These are phyloP conservation scores for Berberis thunbergii DNA, from an alignment of 164 flowering plant genomes.

Conservation along the genomic window DNA sequence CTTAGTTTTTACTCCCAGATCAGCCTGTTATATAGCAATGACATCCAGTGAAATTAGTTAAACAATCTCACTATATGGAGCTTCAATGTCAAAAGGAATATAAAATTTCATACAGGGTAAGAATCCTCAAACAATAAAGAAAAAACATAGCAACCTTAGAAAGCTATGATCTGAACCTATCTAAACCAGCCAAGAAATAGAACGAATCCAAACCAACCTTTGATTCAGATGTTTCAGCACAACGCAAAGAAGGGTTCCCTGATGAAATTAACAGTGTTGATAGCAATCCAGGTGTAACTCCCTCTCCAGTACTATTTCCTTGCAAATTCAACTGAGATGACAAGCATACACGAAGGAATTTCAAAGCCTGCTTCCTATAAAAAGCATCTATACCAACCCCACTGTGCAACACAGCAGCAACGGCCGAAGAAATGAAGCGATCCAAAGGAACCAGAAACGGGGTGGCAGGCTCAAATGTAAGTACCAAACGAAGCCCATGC, in stretches of 20 bases:
- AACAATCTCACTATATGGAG: too few species aligned
- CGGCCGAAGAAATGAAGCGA: constrained; percentile 90
- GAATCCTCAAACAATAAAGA: too few species aligned
- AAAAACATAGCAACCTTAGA: too few species aligned
- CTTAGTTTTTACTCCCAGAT: constrained; percentile 96
- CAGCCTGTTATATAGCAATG: constrained; percentile 49
- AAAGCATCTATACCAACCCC: constrained; percentile 55
- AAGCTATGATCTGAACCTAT: too few species aligned
- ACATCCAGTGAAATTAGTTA: background rate
- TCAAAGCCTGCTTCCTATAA: constrained; percentile 85
- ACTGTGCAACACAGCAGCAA: constrained; percentile 67
- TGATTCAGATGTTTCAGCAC: constrained; percentile 59
- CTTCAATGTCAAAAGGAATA: too few species aligned
- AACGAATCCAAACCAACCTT: constrained; percentile 42
- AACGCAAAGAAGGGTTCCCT: constrained; percentile 57
- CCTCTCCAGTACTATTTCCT: constrained; percentile 60
- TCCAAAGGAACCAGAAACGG: constrained; percentile 97
- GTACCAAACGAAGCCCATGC: constrained; percentile 97
- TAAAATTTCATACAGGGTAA: too few species aligned
- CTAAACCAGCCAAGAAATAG: background rate
- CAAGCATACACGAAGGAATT: constrained; percentile 84
- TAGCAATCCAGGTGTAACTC: constrained; percentile 46
- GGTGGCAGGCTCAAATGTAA: constrained; percentile 96
- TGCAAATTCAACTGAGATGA: constrained; percentile 87
- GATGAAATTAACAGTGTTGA: constrained; percentile 56